Base-by-base conservation (phyloP, 768 basidiomycete genomes). In the Mycena kentingensis region DNA sequence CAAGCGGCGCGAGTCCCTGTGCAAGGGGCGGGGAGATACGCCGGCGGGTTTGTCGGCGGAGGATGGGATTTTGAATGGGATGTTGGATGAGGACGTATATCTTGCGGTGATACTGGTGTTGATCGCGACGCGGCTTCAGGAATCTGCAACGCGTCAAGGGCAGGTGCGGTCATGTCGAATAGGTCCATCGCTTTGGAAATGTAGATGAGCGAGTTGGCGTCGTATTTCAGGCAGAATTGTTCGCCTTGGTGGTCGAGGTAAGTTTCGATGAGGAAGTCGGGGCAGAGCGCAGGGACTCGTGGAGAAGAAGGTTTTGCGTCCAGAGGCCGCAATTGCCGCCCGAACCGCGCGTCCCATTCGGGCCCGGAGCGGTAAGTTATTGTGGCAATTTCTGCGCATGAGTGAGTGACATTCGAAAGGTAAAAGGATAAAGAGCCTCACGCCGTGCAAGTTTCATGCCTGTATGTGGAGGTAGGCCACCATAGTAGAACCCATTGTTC, bases 171-270 rank as follows among this genome's bases (percentile, higher is more conserved):
- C 83, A 99, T 86, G 72, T 98, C 96, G 71, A 99, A 99, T 0
- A 98, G 79, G 69, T 98, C 97, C 97, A 99, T 99, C 27, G 97
- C 97, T 71, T 98, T 99, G 5, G 93, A 96, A 55, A 99, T 84
- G 76, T 98, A 99, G 60, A 98, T 93, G 70, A 98, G 86, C 2
- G 95, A 98, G 73, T 98, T 99, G 52, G 97, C 96, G 67, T 99
- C 97, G 69, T 98, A 99, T 67, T 97, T 98, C 51, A 99, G 77
- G 69, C 97, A 98, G 73, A 98, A 99, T 63, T 93, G 84, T 71
- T 97, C 94, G 46, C 94, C 95, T 84, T 94, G 78, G 70, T 98
- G 93, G 67, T 99, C 97, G 42, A 99, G 85, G 67, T 99, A 99
- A 0, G 97, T 97, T 71, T 99, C 97, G 62, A 99, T 98, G 49